phyloP scores from a whole-genome alignment of 129 eudicot genomes.

The Helianthus annuus region HanXRQr2.0-SUNRISE NC_035446.2:165306159-165306658 shows the following conservation, averaged over 20 bases:
- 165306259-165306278: conserved; percentile 67
- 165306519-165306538: conserved; percentile 45
- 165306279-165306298: conserved; percentile 42
- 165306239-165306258: conserved; percentile 61
- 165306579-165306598: background rate
- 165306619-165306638: no score
- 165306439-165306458: background rate
- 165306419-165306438: background rate
- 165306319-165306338: conserved; percentile 55
- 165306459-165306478: conserved; percentile 20
- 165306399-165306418: background rate
- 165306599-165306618: no score
- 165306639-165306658: conserved; percentile 29
- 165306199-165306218: conserved; percentile 58
- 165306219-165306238: conserved; percentile 81
- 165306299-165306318: conserved; percentile 54
- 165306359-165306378: conserved; percentile 46
- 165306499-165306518: conserved; percentile 23
- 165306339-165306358: conserved; percentile 45
- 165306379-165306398: conserved; percentile 36
- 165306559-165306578: conserved; percentile 38
- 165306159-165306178: conserved; percentile 70
- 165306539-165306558: conserved; percentile 41
- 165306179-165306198: conserved; percentile 33
- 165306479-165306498: conserved; percentile 47